These are phyloP conservation scores for Coprinopsis cinerea DNA, from an alignment of 768 basidiomycete species.

Conservation along the genomic window DNA sequence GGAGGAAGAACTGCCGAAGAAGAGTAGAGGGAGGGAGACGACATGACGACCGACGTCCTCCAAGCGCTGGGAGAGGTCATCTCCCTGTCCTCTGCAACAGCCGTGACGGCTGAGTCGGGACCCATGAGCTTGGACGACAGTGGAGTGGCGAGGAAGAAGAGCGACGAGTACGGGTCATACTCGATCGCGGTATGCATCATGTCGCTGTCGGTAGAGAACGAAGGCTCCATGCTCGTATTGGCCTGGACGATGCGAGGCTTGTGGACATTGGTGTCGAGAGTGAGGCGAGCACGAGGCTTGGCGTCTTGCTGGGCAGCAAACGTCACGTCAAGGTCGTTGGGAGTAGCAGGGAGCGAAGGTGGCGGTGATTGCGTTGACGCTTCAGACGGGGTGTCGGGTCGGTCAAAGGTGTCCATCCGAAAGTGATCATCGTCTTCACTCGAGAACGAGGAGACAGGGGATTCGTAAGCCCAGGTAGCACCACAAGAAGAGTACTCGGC, in stretches of 20 bases:
- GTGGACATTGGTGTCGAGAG: constrained; percentile 52
- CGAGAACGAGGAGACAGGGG: constrained; percentile 42
- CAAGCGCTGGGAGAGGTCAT: constrained; percentile 47
- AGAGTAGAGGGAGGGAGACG: constrained; percentile 40
- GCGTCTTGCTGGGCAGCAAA: constrained; percentile 31
- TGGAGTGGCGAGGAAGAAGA: constrained; percentile 47
- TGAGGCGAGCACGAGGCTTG: constrained; percentile 39
- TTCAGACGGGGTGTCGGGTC: constrained; percentile 38
- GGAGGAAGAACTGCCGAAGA: constrained; percentile 32
- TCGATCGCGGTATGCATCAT: constrained; percentile 76
- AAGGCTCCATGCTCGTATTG: constrained; percentile 35
- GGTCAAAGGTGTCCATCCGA: constrained; percentile 38
- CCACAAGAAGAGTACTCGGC: constrained; percentile 40
- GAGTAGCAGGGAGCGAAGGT: constrained; percentile 53
- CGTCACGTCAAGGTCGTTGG: constrained; percentile 41
- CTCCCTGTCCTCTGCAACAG: constrained; percentile 47
- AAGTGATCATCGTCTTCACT: constrained; percentile 23
- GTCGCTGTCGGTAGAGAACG: constrained; percentile 49
- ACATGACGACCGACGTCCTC: constrained; percentile 41
- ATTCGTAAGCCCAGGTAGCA: constrained; percentile 52
- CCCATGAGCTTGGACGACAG: constrained; percentile 32
- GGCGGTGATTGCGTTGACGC: constrained; percentile 46
- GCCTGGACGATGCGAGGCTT: constrained; percentile 43
- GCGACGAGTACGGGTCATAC: constrained; percentile 52
- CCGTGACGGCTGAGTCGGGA: constrained; percentile 34